Evolutionary conservation across 2,329 filamentous ascomycete species (phyloP), one percentile per base, ranked within the genome.

Genomic region (Phyllosticta citrichinensis): DNA sequence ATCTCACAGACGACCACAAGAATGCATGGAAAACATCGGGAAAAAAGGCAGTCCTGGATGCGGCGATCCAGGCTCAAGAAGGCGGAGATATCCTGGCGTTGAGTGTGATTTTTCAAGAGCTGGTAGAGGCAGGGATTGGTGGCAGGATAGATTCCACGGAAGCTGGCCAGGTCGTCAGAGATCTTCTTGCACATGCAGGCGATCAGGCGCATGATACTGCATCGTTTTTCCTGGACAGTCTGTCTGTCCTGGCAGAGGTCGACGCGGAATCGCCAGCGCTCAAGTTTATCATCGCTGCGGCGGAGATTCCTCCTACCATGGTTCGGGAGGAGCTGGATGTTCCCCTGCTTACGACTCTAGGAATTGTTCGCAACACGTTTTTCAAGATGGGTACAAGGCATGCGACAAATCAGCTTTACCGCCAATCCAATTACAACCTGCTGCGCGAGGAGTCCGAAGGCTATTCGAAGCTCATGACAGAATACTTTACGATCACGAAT

Each of bases 351-450:
- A 84, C 88, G 68, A 82, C 87, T 27, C 77, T 97, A 14, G 88
- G 88, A 10, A 79, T 99, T 52, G 89, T 96, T 56, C 84, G 91
- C 56, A 85, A 87, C n/a, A 93, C 87, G 5, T 99, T 97, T 72
- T 80, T 83, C 62, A 87, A 87, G 66, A 85, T 94, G 70, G 87
- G 88, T 17, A 91, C 96, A 65, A 87, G 93, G 60, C 91, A 95
- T 69, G 89, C 92, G 56, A 99, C 94, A 8, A 96, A 97, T 68
- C 80, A 94, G 4, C 82, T 99, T 0, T 99, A 99, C 73, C 87
- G 92, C 63, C 94, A 97, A 74, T 91, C 93, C 14, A 97, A 96
- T 73, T 97, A 96, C 79, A 99, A 99, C 69, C 78, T 99, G 8
- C 79, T 99, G 20, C 87, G 94, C 53, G 94, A 99, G 76, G 94